These are phyloP conservation scores for Pestalotiopsis sp. DNA, from an alignment of 2,329 filamentous ascomycete genomes.

Conservation along the genomic window DNA sequence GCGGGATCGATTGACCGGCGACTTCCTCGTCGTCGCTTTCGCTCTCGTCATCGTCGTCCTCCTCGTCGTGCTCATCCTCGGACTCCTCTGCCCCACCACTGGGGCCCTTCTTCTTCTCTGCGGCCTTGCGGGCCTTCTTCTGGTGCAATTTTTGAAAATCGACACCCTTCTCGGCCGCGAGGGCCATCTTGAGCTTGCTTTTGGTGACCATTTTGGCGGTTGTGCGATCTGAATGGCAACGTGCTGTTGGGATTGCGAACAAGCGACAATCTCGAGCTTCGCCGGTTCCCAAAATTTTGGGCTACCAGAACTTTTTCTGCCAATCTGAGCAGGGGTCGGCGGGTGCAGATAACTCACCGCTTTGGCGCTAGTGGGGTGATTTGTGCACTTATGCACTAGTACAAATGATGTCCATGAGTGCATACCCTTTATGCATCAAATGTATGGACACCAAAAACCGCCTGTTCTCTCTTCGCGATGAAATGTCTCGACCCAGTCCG, in stretches of 20 bases:
- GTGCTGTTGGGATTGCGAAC: background rate
- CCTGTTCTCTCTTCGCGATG: background rate
- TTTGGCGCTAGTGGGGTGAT: background rate
- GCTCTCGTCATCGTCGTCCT: slow-evolving; percentile 28
- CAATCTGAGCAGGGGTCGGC: slow-evolving; percentile 2
- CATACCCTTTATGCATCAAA: background rate
- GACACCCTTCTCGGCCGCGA: slow-evolving; percentile 38
- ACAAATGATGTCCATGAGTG: background rate
- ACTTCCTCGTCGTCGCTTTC: slow-evolving; percentile 37
- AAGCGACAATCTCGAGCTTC: slow-evolving; percentile 5
- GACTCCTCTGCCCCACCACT: slow-evolving; percentile 24
- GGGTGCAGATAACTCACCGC: background rate
- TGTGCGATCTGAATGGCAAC: background rate
- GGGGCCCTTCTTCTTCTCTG: slow-evolving; percentile 27
- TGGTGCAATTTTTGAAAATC: slow-evolving; percentile 35
- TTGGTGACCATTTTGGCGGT: slow-evolving; percentile 28
- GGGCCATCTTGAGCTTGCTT: slow-evolving; percentile 43
- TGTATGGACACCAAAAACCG: too few species aligned
- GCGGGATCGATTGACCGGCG: slow-evolving; percentile 36
- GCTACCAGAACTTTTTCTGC: slow-evolving; percentile 13
- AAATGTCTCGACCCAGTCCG: background rate
- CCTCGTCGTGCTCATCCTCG: slow-evolving; percentile 20
- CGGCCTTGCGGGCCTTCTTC: slow-evolving; percentile 17
- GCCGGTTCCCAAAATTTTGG: slow-evolving; percentile 2
- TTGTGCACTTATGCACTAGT: background rate